These are phyloP conservation scores for Ceratobasidium sp. DNA, from an alignment of 1,284 basidiomycete species.

Conservation along the genomic window DNA sequence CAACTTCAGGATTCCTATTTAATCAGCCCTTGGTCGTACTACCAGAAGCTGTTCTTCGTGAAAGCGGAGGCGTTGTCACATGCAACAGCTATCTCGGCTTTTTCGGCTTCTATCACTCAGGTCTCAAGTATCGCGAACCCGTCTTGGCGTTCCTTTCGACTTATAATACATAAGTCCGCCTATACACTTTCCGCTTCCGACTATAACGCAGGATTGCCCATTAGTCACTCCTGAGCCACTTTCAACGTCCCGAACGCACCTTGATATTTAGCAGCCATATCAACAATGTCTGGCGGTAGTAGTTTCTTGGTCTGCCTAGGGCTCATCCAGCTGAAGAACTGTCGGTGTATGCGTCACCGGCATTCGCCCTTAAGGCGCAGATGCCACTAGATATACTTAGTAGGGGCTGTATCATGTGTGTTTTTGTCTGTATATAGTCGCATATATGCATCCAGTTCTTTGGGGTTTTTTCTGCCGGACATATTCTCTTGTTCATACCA, in stretches of 20 bases:
- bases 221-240: constrained; percentile 65
- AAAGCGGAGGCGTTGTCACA: no score
- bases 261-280: constrained; percentile 76
- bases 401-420: no score
- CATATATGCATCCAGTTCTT: no score
- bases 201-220: constrained; percentile 65
- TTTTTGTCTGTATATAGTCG: no score
- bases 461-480: no score
- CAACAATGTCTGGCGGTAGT: constrained; percentile 79
- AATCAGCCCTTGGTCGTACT: no score
- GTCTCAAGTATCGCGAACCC: constrained; percentile 7
- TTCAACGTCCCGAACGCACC: constrained; percentile 64
- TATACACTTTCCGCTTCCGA: constrained; percentile 64
- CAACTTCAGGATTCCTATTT: no score
- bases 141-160: constrained; percentile 52
- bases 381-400: no score
- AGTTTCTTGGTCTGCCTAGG: neutral
- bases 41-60: no score
- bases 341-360: constrained; percentile 9
- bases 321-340: neutral
- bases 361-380: neutral
- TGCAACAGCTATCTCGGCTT: no score
- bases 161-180: constrained; percentile 64
- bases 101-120: no score
- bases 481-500: no score